Conservation (phyloP, 176 grass and related monocot species). For the Carex pumila region DNA sequence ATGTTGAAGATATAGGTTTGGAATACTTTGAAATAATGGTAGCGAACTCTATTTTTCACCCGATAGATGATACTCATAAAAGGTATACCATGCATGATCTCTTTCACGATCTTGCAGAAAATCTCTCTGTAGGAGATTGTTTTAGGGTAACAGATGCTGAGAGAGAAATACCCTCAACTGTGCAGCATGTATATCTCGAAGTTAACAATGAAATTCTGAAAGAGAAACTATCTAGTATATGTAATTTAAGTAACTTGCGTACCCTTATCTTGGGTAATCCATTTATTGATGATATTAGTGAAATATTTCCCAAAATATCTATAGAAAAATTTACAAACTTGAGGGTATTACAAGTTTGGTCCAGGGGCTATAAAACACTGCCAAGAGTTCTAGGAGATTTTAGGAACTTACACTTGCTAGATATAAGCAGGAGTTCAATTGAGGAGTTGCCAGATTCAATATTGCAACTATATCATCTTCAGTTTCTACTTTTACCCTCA, state of each 20-base stretch:
- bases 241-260: neutral
- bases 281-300: neutral
- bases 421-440: neutral
- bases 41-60: constrained; percentile 8
- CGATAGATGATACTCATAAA: no score
- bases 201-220: neutral
- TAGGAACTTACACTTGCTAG: neutral
- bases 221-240: neutral
- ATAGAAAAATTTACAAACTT: neutral
- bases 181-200: neutral
- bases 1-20: no score
- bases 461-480: neutral
- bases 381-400: neutral
- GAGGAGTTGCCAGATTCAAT: constrained; percentile 2
- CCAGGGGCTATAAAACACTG: neutral
- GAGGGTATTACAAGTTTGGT: neutral
- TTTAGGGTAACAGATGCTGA: neutral
- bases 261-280: neutral
- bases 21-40: neutral
- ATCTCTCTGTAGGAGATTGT: neutral
- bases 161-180: neutral
- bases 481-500: neutral
- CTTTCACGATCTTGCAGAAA: neutral
- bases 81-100: neutral
- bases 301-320: neutral